Evolutionary conservation across 306 rosid genomes (phyloP).

Genomic region (Dalbergia cochinchinensis): DNA sequence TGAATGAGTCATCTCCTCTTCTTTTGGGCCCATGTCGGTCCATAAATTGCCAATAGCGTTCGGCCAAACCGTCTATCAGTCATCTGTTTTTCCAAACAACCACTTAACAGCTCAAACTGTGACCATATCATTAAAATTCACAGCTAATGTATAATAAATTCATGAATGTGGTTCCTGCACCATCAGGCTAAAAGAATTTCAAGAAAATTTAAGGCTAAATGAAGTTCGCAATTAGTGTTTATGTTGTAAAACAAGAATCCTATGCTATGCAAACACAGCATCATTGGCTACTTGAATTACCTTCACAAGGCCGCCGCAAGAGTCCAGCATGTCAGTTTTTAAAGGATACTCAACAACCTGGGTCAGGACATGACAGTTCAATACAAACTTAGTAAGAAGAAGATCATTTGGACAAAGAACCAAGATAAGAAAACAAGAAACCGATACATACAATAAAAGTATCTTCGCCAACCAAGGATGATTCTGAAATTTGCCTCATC

Average conservation of each 20-base stretch:
- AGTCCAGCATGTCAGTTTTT: conserved; percentile 84
- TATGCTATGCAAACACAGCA: conserved; percentile 24
- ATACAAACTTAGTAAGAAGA: conserved; percentile 28
- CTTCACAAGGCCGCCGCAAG: conserved; percentile 86
- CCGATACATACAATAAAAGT: conserved; percentile 75
- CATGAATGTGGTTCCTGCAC: conserved; percentile 16
- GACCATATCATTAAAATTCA: conserved; percentile 21
- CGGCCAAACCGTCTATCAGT: conserved; percentile 89
- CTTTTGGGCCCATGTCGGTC: conserved; percentile 95
- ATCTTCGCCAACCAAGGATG: conserved; percentile 75
- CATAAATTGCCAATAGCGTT: conserved; percentile 86
- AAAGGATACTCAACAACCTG: conserved; percentile 92
- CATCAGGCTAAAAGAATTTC: background rate
- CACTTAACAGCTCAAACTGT: conserved; percentile 34
- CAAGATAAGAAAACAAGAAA: conserved; percentile 39
- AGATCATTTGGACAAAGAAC: conserved; percentile 34
- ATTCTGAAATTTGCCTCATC: conserved; percentile 81
- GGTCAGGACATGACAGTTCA: conserved; percentile 42
- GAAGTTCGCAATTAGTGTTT: conserved; percentile 1
- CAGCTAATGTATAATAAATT: conserved; percentile 21
- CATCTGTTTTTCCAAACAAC: conserved; percentile 65
- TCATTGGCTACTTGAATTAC: conserved; percentile 54
- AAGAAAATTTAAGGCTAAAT: background rate
- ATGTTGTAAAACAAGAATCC: background rate
- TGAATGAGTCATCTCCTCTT: conserved; percentile 60